Conservation (phyloP, 108 stramenopile species). For the Thalassiosira profunda region DNA sequence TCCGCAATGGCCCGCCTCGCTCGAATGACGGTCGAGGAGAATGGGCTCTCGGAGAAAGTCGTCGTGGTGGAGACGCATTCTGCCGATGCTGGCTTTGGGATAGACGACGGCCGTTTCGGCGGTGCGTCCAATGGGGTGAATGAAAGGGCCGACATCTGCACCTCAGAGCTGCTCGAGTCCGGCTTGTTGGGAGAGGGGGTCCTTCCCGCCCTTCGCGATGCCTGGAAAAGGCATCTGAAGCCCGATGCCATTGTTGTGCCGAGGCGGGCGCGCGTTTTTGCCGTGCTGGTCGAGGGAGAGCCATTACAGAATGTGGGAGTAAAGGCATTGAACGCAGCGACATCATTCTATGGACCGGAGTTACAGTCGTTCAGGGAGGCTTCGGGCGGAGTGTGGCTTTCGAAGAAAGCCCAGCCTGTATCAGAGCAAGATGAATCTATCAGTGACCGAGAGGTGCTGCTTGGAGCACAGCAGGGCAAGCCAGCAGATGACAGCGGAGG, state of each 20-base stretch:
- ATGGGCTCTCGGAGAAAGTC: conserved; percentile 41
- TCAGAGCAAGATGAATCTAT: too few species aligned
- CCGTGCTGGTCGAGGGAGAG: conserved; percentile 59
- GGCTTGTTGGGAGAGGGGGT: conserved; percentile 84
- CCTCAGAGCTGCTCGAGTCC: conserved; percentile 83
- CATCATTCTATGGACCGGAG: conserved; percentile 33
- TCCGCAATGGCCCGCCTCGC: conserved; percentile 79
- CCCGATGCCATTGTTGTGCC: conserved; percentile 75
- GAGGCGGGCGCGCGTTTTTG: conserved; percentile 65
- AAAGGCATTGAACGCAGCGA: conserved; percentile 14
- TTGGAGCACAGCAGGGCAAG: conserved; percentile 21
- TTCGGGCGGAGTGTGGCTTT: conserved; percentile 35
- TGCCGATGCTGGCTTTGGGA: conserved; percentile 45
- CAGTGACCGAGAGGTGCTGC: too few species aligned
- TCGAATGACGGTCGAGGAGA: conserved; percentile 53
- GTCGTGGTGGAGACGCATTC: conserved; percentile 72
- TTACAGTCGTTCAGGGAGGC: conserved; percentile 15
- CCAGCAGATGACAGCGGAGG: neutral
- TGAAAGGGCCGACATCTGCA: conserved; percentile 59
- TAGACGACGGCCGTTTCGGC: conserved; percentile 20
- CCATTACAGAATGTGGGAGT: too few species aligned
- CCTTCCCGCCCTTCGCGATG: conserved; percentile 78
- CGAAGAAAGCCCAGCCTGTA: neutral
- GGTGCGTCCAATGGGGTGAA: neutral
- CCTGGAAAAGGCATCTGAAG: conserved; percentile 79